These are phyloP conservation scores for Umbilicaria muhlenbergii DNA, from an alignment of 495 filamentous ascomycete species.

Conservation along the genomic window DNA sequence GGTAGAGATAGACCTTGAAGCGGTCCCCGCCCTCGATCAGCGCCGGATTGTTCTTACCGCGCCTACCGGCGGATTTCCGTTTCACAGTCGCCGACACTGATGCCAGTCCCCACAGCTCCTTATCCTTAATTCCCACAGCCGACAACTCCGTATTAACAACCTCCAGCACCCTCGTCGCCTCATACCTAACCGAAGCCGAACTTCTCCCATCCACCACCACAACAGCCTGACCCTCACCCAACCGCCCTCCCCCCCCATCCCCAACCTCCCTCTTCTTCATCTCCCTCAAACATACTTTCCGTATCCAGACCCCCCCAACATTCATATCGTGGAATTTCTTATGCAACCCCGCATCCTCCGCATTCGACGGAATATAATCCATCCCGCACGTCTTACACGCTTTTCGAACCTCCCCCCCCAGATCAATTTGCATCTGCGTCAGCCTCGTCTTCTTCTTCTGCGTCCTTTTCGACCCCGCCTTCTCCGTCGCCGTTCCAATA, in stretches of 20 bases:
- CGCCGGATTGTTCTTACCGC: constrained; percentile 17
- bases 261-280: constrained; percentile 28
- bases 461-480: constrained; percentile 15
- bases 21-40: constrained; percentile 25
- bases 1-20: constrained; percentile 49
- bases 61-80: neutral
- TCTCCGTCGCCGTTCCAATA: constrained; percentile 20
- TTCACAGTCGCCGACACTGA: neutral
- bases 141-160: constrained; percentile 53
- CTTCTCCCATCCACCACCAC: constrained; percentile 41
- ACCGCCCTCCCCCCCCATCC: constrained; percentile 18
- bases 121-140: constrained; percentile 43
- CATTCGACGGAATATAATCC: constrained; percentile 53
- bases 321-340: constrained; percentile 55
- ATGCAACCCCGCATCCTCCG: constrained; percentile 48
- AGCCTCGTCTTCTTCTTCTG: constrained; percentile 25
- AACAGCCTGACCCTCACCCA: constrained; percentile 33
- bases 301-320: constrained; percentile 45
- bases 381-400: constrained; percentile 53
- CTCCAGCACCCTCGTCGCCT: constrained; percentile 45
- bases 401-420: constrained; percentile 41
- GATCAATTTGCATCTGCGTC: constrained; percentile 52
- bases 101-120: constrained; percentile 36
- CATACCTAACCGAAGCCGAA: constrained; percentile 34
- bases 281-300: constrained; percentile 35